Evolutionary conservation across 371 early-diverging fungal genomes (phyloP), one percentile per base, ranked within the genome.

Genomic region (Synchytrium microbalum): DNA sequence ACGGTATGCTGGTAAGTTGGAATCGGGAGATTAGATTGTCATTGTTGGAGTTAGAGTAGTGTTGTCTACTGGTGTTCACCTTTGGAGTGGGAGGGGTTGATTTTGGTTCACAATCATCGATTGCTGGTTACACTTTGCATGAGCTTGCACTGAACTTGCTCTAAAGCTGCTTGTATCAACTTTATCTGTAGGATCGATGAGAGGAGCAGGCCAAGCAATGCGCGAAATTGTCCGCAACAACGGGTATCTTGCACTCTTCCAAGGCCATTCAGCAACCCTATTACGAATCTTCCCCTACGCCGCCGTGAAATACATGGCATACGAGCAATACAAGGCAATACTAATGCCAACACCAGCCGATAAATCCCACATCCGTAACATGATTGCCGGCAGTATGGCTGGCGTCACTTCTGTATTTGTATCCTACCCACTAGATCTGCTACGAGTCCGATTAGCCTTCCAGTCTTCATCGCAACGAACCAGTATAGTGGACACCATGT

Each of bases 281-380:
- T 75, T 93, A 2, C 78, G 98, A 53, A 93, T 97, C 54, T 95
- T 95, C 69, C 98, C 98, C 1, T 97, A 95, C 69, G 93, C 95
- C 0, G 92, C 95, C 2, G 90, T 95, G 72, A 95, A 95, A 75
- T 97, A 93, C 70, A 91, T 95, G 82, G 85, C 91, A 1, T 93
- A 89, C 66, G 96, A 94, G 72, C 93, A 94, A 74, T 87, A 82
- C 67, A 84, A 87, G 71, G 79, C 75, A 52, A 86, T 82, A 29
- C 63, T 92, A 32, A 89, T 90, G 86, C 90, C 90, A 3, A 82
- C 75, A 8, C 75, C 80, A 62, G 70, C 74, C 30, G 68, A 83
- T 31, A 86, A 87, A 66, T 86, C 86, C 1, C 64, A 85, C 10
- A 61, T 78, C 31, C 73, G 76, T 56, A 85, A 86, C 61, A 82